Evolutionary conservation across 441 rosid species (phyloP).

Genomic region (Hura crepitans): DNA sequence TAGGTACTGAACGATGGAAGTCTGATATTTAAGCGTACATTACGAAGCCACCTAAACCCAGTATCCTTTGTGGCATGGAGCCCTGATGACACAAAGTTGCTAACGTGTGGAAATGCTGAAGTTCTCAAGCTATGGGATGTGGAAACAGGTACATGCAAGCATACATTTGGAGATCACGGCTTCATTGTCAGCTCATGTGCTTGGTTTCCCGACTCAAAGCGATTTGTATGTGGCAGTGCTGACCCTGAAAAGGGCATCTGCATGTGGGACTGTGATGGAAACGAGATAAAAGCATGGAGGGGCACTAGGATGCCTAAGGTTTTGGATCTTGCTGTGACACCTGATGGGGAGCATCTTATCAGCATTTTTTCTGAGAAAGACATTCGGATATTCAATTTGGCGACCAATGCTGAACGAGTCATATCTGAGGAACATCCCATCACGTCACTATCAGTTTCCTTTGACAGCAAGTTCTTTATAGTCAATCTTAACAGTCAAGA

Average conservation of each 20-base stretch:
- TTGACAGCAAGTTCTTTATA: slow-evolving; percentile 61
- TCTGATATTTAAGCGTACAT: slow-evolving; percentile 47
- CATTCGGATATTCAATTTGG: slow-evolving; percentile 58
- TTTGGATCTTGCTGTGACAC: slow-evolving; percentile 72
- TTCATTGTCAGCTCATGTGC: slow-evolving; percentile 87
- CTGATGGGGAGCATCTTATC: slow-evolving; percentile 69
- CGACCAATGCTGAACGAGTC: slow-evolving; percentile 52
- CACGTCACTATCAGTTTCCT: slow-evolving; percentile 66
- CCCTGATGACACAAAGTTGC: slow-evolving; percentile 70
- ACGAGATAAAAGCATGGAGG: slow-evolving; percentile 76
- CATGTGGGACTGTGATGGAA: slow-evolving; percentile 82
- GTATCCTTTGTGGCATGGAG: slow-evolving; percentile 91
- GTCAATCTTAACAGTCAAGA: slow-evolving; percentile 82
- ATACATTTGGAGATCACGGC: slow-evolving; percentile 75
- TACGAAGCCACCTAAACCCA: slow-evolving; percentile 65
- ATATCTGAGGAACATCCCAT: slow-evolving; percentile 65
- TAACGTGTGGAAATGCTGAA: slow-evolving; percentile 76
- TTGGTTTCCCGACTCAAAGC: slow-evolving; percentile 91
- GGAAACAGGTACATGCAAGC: slow-evolving; percentile 77
- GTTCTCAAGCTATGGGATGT: slow-evolving; percentile 92
- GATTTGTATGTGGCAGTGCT: slow-evolving; percentile 84
- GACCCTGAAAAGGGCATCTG: slow-evolving; percentile 76
- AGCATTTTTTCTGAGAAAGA: slow-evolving; percentile 56
- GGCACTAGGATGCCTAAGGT: slow-evolving; percentile 79
- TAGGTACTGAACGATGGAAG: slow-evolving; percentile 63